phyloP scores from a whole-genome alignment of 2,329 filamentous ascomycete species.

The Lasiodiplodia sp. region DNA sequence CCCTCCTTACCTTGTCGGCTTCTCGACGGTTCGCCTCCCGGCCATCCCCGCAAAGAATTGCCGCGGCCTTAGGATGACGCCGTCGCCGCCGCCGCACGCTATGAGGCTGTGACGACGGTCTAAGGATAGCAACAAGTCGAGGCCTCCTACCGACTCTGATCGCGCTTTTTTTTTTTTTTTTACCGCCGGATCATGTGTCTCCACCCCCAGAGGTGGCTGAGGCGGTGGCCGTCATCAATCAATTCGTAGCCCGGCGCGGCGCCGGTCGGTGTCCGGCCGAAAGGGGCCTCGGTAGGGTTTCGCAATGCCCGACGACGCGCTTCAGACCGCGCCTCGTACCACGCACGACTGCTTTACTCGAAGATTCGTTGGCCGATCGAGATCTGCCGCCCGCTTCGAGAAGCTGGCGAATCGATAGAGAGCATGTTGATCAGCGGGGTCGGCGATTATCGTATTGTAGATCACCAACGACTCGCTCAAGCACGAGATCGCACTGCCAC shows the following conservation, averaged over 20 bases:
- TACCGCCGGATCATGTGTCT: background rate
- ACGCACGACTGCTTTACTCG: background rate
- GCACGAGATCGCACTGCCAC: background rate
- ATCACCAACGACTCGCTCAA: background rate
- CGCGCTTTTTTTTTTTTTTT: background rate
- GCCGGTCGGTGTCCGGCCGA: background rate
- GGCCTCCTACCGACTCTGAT: no score
- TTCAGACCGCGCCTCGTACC: slow-evolving; percentile 3
- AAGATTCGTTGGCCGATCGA: slow-evolving; percentile 1
- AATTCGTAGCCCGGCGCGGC: background rate
- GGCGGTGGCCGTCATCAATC: background rate
- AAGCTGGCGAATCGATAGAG: slow-evolving; percentile 2
- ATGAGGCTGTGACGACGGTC: no score
- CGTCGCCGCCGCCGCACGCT: no score
- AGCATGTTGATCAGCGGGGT: slow-evolving; percentile 7
- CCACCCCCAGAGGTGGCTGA: background rate
- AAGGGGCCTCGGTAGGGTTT: background rate
- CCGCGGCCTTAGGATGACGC: background rate
- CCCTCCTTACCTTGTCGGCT: slow-evolving; percentile 10
- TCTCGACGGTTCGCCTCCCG: background rate
- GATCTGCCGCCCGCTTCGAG: background rate
- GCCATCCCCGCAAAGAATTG: background rate
- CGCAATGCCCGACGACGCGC: background rate
- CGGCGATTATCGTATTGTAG: background rate
- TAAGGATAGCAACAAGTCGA: no score